phyloP scores from a whole-genome alignment of 805 yeast species.

The Candida vartiovaarae region DNA sequence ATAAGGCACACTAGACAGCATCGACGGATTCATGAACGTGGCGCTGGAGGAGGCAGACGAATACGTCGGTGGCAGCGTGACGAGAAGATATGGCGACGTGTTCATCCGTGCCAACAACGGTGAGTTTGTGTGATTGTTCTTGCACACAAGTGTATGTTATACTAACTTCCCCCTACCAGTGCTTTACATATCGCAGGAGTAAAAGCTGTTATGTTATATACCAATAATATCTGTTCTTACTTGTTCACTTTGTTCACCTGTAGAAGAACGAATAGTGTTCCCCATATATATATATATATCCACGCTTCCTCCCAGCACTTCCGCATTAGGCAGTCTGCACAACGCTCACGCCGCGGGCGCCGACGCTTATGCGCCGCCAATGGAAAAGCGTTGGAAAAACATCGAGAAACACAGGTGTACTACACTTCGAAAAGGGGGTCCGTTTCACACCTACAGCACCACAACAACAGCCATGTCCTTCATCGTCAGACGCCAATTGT shows the following conservation, averaged over 20 bases:
- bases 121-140: slow-evolving; percentile 28
- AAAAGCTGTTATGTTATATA: not conserved
- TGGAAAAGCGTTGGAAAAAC: slow-evolving; percentile 2
- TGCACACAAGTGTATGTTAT: not conserved
- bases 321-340: slow-evolving; percentile 11
- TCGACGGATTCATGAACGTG: slow-evolving; percentile 96
- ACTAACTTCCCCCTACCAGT: slow-evolving; percentile 12
- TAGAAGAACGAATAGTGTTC: no score
- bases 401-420: no score
- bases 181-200: slow-evolving; percentile 22
- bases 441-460: slow-evolving; percentile 1
- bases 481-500: slow-evolving; percentile 85
- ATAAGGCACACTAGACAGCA: slow-evolving; percentile 60
- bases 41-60: slow-evolving; percentile 78
- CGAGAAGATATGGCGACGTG: slow-evolving; percentile 63
- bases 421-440: slow-evolving; percentile 3
- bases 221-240: not conserved
- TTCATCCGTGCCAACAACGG: slow-evolving; percentile 86
- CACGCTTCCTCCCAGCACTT: not conserved
- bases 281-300: not conserved
- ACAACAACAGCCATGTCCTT: slow-evolving; percentile 50
- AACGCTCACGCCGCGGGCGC: slow-evolving; percentile 4
- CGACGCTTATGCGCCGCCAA: slow-evolving; percentile 13
- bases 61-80: slow-evolving; percentile 39
- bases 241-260: no score